Base-by-base conservation (phyloP, 768 basidiomycete genomes). In the Steccherinum ochraceum region DNA sequence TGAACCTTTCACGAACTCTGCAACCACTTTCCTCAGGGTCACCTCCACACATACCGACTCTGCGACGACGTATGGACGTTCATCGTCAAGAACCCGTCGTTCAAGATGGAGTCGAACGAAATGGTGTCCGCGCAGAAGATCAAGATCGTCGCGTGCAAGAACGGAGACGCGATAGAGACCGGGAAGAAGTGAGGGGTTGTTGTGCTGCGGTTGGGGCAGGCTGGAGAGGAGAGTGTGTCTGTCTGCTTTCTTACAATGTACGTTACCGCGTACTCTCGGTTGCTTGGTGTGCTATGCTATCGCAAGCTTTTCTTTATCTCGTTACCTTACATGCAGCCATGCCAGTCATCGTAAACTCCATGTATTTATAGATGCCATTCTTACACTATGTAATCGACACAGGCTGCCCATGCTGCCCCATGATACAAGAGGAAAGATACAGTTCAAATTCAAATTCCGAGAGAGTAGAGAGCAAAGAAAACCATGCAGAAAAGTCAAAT, bases 21-120 rank as follows among this genome's bases (percentile, higher is more conserved):
- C n/a, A 23, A 20, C 49, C 47, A 40, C 49, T 20, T 20, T 19
- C 5, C 40, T 7, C 46, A 69, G 91, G 95, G 93, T 16, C 89
- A 94, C 64, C 70, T 98, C 49, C 81, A 88, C 58, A 97, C 93
- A 2, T 99, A 96, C 67, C 83, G 91, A 5, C 76, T 92, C 3
- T 92, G 90, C 66, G 93, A 95, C 70, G 93, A 94, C 63, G 95
- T 98, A 45, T 98, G 96, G 96, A 98, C 95, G 48, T 99, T 98
- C 68, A 89, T 95, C 55, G 89, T 97, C 46, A 90, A 93, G 67
- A 84, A 94, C 59, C 87, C 94, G 7, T 72, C 73, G 13, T 95
- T 99, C 72, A 97, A 97, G 71, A 93, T 98, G 86, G 96, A 99
- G 68, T 80, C 83, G 56, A 89, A 87, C 66, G 85, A 90, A 62